Evolutionary conservation across 805 yeast genomes (phyloP), one percentile per base, ranked within the genome.

Genomic region (Candida qinlingensis): DNA sequence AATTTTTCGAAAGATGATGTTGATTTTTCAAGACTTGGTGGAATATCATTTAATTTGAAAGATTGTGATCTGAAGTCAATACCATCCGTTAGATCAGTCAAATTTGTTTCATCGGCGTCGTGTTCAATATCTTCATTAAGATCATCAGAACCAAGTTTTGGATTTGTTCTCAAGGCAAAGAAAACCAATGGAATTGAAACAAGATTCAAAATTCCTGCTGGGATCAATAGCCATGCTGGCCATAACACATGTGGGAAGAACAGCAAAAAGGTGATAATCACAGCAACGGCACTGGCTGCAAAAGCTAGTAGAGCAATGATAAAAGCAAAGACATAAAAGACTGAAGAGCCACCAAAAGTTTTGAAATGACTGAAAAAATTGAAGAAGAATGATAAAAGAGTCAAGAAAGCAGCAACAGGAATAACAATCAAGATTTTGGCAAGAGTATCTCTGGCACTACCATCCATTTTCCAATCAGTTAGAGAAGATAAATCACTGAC

Each of bases 141-240:
- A n/a, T 45, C 49, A n/a, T 45, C 45, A 5, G 56, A 44, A n/a
- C 44, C 45, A 5, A 55, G 42, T 11, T 30, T 13, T 40, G 60
- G 58, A 4, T 46, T 44, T 1, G 60, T 57, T 44, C 54, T 53
- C 52, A 55, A 39, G 26, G 76, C 72, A 29, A 78, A 54, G 44
- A 77, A 71, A 31, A 77, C 67, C 39, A 80, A 62, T 6, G 85
- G 77, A 2, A 83, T 51, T 2, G 81, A 65, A 2, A 80, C 46
- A 49, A 86, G 66, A 47, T 74, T 73, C 46, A 81, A 65, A 0
- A 73, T 83, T 10, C 87, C 84, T 4, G 87, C 76, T 1, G 85
- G 89, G 30, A 85, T 74, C 58, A 83, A 70, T 34, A 83, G 61
- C 91, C 92, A 86, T 7, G 83, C 73, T n/a, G 81, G 73, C 91